Conservation (phyloP, 805 yeast species). For the Maudiozyma saulgeensis region DNA sequence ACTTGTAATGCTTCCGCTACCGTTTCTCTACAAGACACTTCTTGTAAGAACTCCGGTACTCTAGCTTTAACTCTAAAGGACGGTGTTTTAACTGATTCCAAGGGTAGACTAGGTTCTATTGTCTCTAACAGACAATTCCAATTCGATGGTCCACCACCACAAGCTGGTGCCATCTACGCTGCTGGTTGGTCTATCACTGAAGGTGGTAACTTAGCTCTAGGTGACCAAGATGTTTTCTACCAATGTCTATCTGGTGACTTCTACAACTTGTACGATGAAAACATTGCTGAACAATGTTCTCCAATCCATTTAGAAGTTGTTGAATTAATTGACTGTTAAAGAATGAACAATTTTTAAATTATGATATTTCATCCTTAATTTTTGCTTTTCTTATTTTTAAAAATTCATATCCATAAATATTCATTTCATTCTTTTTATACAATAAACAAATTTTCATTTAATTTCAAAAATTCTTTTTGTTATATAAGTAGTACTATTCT, state of each 20-base stretch:
- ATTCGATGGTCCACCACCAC: conserved; percentile 74
- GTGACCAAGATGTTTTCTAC: conserved; percentile 47
- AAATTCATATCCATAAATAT: neutral
- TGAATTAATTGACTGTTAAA: conserved; percentile 40
- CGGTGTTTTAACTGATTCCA: conserved; percentile 43
- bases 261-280: conserved; percentile 55
- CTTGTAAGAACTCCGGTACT: conserved; percentile 29
- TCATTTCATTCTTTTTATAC: neutral
- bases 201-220: conserved; percentile 52
- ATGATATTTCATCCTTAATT: neutral
- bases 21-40: conserved; percentile 15
- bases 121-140: conserved; percentile 71
- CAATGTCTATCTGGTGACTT: conserved; percentile 58
- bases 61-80: conserved; percentile 43
- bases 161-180: conserved; percentile 57
- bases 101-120: conserved; percentile 60
- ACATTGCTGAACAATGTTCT: conserved; percentile 45
- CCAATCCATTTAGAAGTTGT: conserved; percentile 45
- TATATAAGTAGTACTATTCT: too few species aligned
- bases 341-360: neutral
- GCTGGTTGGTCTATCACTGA: conserved; percentile 51
- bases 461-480: too few species aligned
- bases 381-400: neutral
- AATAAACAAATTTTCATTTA: too few species aligned
- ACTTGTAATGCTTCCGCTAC: conserved; percentile 25